phyloP scores from a whole-genome alignment of 2,329 filamentous ascomycete genomes.

The Colletotrichum nymphaeae region DNA sequence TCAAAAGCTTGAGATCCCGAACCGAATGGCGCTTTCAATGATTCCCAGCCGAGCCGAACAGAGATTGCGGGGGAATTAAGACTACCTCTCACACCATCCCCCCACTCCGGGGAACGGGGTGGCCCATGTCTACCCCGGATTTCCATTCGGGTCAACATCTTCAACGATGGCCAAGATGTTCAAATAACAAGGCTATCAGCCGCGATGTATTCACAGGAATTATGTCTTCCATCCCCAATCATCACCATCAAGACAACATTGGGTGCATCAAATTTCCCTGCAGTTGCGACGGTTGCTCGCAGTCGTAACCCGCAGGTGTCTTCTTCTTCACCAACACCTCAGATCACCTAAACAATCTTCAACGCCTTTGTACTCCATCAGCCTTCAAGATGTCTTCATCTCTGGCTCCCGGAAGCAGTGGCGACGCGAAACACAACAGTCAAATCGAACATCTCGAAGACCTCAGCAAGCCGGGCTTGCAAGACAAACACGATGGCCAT shows the following conservation, averaged over 20 bases:
- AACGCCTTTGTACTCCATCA: too few species aligned
- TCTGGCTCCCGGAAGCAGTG: neutral
- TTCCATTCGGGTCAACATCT: neutral
- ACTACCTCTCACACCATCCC: neutral
- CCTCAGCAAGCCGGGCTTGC: neutral
- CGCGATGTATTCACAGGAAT: neutral
- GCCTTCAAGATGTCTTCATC: neutral
- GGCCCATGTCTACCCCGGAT: neutral
- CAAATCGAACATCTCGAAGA: conserved; percentile 17
- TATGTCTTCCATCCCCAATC: neutral
- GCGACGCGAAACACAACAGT: neutral
- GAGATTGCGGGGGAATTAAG: conserved; percentile 1
- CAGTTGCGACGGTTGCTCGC: conserved; percentile 30
- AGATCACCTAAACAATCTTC: neutral
- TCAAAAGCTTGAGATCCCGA: neutral
- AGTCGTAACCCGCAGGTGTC: conserved; percentile 8
- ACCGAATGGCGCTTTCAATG: neutral
- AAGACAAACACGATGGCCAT: conserved; percentile 2
- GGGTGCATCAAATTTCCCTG: neutral
- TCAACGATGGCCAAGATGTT: neutral
- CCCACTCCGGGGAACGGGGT: conserved; percentile 21
- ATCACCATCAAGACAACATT: neutral
- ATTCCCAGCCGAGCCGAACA: conserved; percentile 17
- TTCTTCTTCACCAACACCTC: neutral
- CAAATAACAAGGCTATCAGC: neutral